Evolutionary conservation across 2,329 filamentous ascomycete species (phyloP).

Genomic region (Colletotrichum theobromicola): DNA sequence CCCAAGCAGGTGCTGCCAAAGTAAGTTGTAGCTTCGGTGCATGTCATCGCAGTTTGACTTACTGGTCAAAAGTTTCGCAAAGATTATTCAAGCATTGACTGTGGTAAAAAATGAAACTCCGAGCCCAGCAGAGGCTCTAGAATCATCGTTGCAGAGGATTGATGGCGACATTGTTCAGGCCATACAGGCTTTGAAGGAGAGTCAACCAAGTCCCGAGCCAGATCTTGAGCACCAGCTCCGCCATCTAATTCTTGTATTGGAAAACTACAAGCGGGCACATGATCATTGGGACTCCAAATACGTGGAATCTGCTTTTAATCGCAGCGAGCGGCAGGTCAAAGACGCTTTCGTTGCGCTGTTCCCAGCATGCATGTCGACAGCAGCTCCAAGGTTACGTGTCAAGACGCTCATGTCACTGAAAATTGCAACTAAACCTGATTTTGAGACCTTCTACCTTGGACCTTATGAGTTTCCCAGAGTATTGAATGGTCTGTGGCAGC

Average conservation of each 20-base stretch:
- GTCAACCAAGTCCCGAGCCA: conserved; percentile 20
- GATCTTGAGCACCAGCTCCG: conserved; percentile 27
- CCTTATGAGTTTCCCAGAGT: conserved; percentile 26
- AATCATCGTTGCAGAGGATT: conserved; percentile 28
- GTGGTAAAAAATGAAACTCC: not conserved
- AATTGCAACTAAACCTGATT: not conserved
- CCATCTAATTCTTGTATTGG: conserved; percentile 17
- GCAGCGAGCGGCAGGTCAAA: conserved; percentile 32
- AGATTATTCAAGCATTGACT: not conserved
- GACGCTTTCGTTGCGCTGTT: conserved; percentile 32
- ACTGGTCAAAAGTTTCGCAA: not conserved
- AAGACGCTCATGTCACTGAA: not conserved
- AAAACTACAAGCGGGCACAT: not conserved
- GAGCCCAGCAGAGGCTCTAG: not conserved
- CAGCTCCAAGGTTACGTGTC: not conserved
- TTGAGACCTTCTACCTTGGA: conserved; percentile 29
- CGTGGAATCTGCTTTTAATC: conserved; percentile 18
- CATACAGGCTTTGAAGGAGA: conserved; percentile 40
- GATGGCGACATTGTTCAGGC: conserved; percentile 41
- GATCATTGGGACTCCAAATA: not conserved
- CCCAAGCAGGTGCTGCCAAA: conserved; percentile 32
- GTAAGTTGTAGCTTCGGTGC: conserved; percentile 24
- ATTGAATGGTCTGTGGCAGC: conserved; percentile 36
- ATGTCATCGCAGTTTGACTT: not conserved
- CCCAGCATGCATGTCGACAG: conserved; percentile 5